These are phyloP conservation scores for Phaeotremella skinneri DNA, from an alignment of 768 basidiomycete genomes.

Conservation along the genomic window DNA sequence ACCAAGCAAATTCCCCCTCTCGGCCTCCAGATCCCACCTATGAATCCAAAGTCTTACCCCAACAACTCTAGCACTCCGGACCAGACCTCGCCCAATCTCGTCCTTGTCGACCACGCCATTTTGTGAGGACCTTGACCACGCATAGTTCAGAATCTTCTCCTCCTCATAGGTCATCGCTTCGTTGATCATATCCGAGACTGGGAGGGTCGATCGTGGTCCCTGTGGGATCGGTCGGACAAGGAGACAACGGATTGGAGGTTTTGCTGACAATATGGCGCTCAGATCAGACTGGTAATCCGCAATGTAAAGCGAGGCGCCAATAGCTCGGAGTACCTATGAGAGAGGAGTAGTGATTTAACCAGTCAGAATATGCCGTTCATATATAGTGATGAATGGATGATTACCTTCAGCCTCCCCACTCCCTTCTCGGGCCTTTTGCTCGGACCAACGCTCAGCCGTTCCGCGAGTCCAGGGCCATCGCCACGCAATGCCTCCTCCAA, in stretches of 20 bases:
- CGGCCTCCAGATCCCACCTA: background rate
- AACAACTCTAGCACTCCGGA: background rate
- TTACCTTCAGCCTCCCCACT: conserved; percentile 22
- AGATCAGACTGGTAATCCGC: conserved; percentile 43
- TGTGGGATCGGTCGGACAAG: conserved; percentile 25
- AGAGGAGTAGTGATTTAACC: background rate
- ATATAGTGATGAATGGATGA: background rate
- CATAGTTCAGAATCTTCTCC: background rate
- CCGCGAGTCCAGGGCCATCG: conserved; percentile 15
- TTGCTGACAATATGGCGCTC: conserved; percentile 25
- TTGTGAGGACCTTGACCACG: background rate
- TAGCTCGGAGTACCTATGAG: conserved; percentile 34
- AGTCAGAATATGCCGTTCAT: background rate
- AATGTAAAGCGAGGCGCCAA: conserved; percentile 43
- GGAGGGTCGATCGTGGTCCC: background rate
- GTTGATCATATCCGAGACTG: background rate
- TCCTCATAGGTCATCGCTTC: background rate
- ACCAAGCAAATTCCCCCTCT: too few relatives aligned
- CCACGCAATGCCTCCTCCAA: conserved; percentile 16
- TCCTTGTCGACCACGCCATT: background rate
- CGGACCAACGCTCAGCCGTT: conserved; percentile 26
- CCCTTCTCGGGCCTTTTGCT: conserved; percentile 24
- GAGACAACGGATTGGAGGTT: conserved; percentile 30
- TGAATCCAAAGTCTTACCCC: background rate
- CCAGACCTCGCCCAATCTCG: background rate